Base-by-base conservation (phyloP, 306 rosid genomes). In the Cucumis sativus region DNA sequence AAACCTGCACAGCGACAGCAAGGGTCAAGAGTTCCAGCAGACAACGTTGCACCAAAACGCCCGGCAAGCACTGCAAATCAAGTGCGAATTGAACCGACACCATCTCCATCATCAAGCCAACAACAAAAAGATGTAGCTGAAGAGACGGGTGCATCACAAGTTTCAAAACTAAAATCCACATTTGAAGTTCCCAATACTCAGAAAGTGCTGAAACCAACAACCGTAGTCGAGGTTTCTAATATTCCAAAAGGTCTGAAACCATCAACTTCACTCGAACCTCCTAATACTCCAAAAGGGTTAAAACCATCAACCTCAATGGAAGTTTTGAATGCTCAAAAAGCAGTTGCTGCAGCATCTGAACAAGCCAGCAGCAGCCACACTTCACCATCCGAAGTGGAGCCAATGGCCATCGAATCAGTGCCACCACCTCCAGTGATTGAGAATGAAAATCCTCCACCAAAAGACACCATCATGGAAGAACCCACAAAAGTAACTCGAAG, bases 61-160 rank as follows among this genome's bases (percentile, higher is more conserved):
- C 80, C 79, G 73, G 82, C 84, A 40, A 77, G 84, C 64, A 64
- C 81, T n/a, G 37, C 81, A 18, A 30, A 85, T 45, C 82, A 86
- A 74, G 79, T 82, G 52, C 84, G 35, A 70, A 72, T 82, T 79
- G 85, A 79, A 80, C 80, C 60, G 20, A 86, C 91, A 17, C 40
- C 89, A 75, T 75, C 88, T 80, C 90, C 96, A 70, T 82, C 96
- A 67, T 90, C 88, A 39, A 84, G 73, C 80, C 87, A 87, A 78
- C 77, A 82, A 52, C 83, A 77, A 77, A 85, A 85, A 79, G 89
- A 77, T 81, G 86, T 83, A 39, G 80, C 83, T 35, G 86, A 84
- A 78, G 93, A 87, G 84, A 83, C 85, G 80, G 80, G 64, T 40
- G 82, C 86, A 74, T 83, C 85, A 8, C 80, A 82, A 80, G 76